phyloP scores from a whole-genome alignment of 768 basidiomycete genomes.

The Udeniomyces megalosporus region DNA sequence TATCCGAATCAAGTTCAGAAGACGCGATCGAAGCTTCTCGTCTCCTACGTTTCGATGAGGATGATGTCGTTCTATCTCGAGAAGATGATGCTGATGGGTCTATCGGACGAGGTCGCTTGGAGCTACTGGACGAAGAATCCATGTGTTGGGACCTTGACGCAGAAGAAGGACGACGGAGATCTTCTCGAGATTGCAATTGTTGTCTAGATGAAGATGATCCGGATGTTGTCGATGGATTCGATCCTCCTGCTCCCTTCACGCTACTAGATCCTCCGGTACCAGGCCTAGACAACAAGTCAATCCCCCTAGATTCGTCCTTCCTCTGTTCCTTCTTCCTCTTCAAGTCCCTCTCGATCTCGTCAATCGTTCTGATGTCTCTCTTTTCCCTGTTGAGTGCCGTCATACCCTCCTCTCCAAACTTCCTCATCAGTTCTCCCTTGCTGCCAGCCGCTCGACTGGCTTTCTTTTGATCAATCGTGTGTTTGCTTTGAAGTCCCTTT shows the following conservation, averaged over 20 bases:
- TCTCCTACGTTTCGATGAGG: neutral
- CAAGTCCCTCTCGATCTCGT: slow-evolving; percentile 22
- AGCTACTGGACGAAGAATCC: neutral
- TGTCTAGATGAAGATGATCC: neutral
- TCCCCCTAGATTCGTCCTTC: neutral
- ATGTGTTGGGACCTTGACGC: too few species aligned
- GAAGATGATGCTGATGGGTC: neutral
- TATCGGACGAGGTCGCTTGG: neutral
- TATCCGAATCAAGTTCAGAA: slow-evolving; percentile 1
- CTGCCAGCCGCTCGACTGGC: neutral
- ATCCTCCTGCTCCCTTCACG: neutral
- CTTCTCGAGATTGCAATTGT: neutral
- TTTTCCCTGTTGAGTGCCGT: slow-evolving; percentile 18
- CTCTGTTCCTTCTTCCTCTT: neutral
- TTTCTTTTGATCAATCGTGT: neutral
- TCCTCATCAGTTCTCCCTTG: neutral
- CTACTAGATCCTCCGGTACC: too few species aligned
- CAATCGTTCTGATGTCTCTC: slow-evolving; percentile 21
- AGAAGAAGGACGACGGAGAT: neutral
- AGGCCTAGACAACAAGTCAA: neutral
- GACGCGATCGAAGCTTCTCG: neutral
- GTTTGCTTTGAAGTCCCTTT: neutral
- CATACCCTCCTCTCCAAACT: neutral
- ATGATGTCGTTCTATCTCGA: too few species aligned
- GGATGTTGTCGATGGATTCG: neutral